These are phyloP conservation scores for Claviceps sp. DNA, from an alignment of 2,329 filamentous ascomycete genomes.

Conservation along the genomic window DNA sequence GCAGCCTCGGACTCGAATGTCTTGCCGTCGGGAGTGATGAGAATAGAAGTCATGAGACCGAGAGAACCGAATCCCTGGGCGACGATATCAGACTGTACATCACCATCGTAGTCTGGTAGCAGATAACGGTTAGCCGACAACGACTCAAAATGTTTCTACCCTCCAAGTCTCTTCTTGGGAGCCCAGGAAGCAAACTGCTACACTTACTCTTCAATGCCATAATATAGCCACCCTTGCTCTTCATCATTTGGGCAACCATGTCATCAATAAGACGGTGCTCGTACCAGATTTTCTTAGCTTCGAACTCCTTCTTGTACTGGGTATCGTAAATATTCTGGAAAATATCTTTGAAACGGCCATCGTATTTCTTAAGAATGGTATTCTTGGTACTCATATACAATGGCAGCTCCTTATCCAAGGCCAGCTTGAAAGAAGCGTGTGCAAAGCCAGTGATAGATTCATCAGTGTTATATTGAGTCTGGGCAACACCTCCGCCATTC, in stretches of 20 bases:
- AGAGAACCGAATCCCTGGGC: constrained; percentile 97
- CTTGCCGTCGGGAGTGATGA: constrained; percentile 92
- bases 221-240: constrained; percentile 90
- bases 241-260: constrained; percentile 99
- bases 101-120: constrained; percentile 80
- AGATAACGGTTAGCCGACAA: not conserved
- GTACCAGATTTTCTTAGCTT: constrained; percentile 92
- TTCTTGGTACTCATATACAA: constrained; percentile 99
- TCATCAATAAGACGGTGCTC: constrained; percentile 98
- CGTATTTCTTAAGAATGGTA: constrained; percentile 98
- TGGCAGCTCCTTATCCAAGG: constrained; percentile 73
- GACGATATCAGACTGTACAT: constrained; percentile 96
- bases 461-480: constrained; percentile 97
- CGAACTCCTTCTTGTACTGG: constrained; percentile 77
- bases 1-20: constrained; percentile 96
- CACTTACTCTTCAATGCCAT: constrained; percentile 93
- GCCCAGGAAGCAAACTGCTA: not conserved
- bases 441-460: constrained; percentile 92
- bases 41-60: constrained; percentile 94
- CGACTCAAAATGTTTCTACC: not conserved
- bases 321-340: constrained; percentile 94
- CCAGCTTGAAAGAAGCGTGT: constrained; percentile 93
- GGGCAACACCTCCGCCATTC: constrained; percentile 71
- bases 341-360: constrained; percentile 97
- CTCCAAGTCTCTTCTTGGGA: no score